Evolutionary conservation across 2,329 filamentous ascomycete genomes (phyloP), one percentile per base, ranked within the genome.

Genomic region (Rhytidhysteron rufulum): DNA sequence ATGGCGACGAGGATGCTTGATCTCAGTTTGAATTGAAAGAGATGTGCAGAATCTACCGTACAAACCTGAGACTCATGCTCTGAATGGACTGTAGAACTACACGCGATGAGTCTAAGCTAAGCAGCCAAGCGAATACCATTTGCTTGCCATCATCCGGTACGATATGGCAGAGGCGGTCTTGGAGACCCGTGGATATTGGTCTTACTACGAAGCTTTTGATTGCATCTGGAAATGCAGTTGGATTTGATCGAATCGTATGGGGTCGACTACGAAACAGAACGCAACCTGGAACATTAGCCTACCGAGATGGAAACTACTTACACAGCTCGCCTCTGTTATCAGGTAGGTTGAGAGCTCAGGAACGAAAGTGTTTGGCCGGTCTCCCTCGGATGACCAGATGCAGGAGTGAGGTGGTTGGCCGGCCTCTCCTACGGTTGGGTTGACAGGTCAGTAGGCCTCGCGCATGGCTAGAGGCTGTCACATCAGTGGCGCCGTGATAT

Each of bases 251-350:
- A 42, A 44, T 50, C 47, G 50, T 43, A 15, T 46, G 47, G 43
- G 44, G 42, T 47, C 45, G 43, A 42, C 35, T 15, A 37, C 35
- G 17, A 25, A 18, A 37, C 22, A n/a, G 19, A 22, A 5, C 6
- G n/a, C 22, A 7, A 34, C 37, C 37, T 35, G 51, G 39, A 39
- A 41, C 19, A 34, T 40, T 48, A 42, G 42, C 30, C 40, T 34
- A 40, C 49, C 51, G 47, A 45, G 47, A 47, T 46, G 41, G 45
- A 53, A 45, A n/a, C n/a, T n/a, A n/a, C n/a, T n/a, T n/a, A n/a
- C n/a, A n/a, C n/a, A n/a, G n/a, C n/a, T n/a, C n/a, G n/a, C n/a
- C n/a, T n/a, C n/a, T n/a, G n/a, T n/a, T n/a, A n/a, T n/a, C n/a
- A n/a, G n/a, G n/a, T n/a, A n/a, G n/a, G n/a, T n/a, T n/a, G n/a